Percentiles rank a stretch among this genome's conserved stretches.
Conservation (phyloP, 2,329 filamentous ascomycete species). For the Dactylella cylindrospora region DNA sequence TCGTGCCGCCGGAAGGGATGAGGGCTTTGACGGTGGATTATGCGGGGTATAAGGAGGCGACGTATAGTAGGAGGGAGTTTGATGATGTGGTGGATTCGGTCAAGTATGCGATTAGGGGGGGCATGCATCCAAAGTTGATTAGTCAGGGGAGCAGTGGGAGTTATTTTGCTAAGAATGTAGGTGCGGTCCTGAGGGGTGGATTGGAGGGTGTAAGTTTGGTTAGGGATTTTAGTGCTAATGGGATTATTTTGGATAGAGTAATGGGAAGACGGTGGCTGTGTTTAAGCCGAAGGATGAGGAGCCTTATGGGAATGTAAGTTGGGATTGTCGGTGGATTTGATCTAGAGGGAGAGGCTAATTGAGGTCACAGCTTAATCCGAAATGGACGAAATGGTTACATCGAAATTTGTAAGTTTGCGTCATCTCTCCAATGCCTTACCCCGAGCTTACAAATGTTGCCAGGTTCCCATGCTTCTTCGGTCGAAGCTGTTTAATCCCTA, state of each 20-base stretch:
- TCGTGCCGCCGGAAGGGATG: conserved; percentile 87
- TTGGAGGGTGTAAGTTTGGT: not conserved
- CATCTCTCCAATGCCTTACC: not conserved
- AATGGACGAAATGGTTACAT: conserved; percentile 99
- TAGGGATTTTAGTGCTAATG: not conserved
- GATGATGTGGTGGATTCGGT: conserved; percentile 88
- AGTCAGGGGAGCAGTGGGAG: conserved; percentile 95
- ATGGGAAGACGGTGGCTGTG: conserved; percentile 92
- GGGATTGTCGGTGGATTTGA: not conserved
- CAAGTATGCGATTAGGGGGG: conserved; percentile 82
- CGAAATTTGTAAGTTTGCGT: conserved; percentile 65
- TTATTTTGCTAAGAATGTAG: conserved; percentile 83
- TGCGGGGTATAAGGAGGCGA: conserved; percentile 61
- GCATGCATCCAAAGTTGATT: conserved; percentile 92
- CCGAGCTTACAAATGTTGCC: conserved; percentile 7
- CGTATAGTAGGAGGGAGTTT: conserved; percentile 77
- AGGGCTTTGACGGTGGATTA: conserved; percentile 65
- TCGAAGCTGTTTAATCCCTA: conserved; percentile 91
- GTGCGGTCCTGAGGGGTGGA: not conserved
- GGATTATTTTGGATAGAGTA: conserved; percentile 53
- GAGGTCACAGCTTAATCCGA: conserved; percentile 66
- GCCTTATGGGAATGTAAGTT: conserved; percentile 70
- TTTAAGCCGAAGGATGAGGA: conserved; percentile 99
- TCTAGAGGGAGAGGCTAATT: not conserved
- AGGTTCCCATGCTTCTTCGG: conserved; percentile 93